These are phyloP conservation scores for Ceratobasidium sp. DNA, from an alignment of 1,284 basidiomycete genomes.

Conservation along the genomic window DNA sequence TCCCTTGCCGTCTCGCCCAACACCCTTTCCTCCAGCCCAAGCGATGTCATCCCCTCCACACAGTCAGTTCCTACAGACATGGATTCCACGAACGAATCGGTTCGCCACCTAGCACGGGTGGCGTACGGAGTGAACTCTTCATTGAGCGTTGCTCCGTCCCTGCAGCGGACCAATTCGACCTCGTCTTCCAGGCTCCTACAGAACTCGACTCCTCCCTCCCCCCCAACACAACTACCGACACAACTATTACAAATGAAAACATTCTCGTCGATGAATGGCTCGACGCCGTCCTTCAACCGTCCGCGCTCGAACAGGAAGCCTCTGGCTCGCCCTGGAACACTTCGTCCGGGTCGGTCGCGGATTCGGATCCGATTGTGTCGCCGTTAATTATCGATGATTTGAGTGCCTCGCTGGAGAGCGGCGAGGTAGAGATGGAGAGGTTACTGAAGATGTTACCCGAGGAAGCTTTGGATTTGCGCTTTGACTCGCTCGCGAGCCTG, in stretches of 20 bases:
- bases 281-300: constrained; percentile 38
- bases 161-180: constrained; percentile 73
- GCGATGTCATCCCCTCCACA: constrained; percentile 52
- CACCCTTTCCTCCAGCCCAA: constrained; percentile 50
- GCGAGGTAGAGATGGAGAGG: constrained; percentile 45
- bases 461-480: constrained; percentile 28
- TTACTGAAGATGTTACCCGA: constrained; percentile 45
- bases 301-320: constrained; percentile 36
- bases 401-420: constrained; percentile 43
- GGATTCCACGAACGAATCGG: constrained; percentile 62
- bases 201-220: constrained; percentile 34
- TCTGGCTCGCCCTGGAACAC: constrained; percentile 41
- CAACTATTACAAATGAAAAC: constrained; percentile 39
- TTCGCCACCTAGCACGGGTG: constrained; percentile 96
- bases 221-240: constrained; percentile 14
- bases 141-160: constrained; percentile 71
- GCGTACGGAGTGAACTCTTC: constrained; percentile 70
- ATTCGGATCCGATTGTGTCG: constrained; percentile 42
- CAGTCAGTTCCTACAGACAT: constrained; percentile 51
- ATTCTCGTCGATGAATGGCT: constrained; percentile 39
- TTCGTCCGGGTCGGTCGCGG: constrained; percentile 41
- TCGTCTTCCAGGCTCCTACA: constrained; percentile 36
- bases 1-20: constrained; percentile 49
- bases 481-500: constrained; percentile 36
- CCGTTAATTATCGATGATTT: constrained; percentile 41